phyloP scores from a whole-genome alignment of 305 asterid genomes.

The Fraxinus latifolia region DNA sequence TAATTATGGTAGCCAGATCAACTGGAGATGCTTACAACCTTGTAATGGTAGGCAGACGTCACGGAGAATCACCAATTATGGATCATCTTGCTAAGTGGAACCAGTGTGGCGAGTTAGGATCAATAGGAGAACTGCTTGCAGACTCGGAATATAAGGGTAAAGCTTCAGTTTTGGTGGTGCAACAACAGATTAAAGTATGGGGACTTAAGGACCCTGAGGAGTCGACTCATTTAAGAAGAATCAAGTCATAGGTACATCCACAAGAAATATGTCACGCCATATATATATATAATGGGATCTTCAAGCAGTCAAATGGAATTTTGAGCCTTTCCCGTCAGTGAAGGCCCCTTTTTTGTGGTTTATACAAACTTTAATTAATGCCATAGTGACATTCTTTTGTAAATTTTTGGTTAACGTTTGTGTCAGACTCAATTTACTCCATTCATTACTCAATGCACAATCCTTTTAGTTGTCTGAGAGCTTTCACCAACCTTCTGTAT shows the following conservation, averaged over 20 bases:
- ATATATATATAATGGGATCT: background rate
- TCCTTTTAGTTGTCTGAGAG: background rate
- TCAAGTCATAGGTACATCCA: conserved; percentile 26
- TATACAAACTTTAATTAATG: background rate
- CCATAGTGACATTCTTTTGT: background rate
- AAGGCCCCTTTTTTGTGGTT: background rate
- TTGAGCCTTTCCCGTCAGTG: background rate
- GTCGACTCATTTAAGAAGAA: conserved; percentile 59
- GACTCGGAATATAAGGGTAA: conserved; percentile 41
- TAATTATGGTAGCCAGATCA: conserved; percentile 37
- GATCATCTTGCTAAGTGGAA: conserved; percentile 41
- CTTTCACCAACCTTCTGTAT: background rate
- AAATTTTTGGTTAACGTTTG: background rate
- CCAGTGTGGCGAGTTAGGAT: conserved; percentile 52
- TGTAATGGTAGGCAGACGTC: conserved; percentile 56
- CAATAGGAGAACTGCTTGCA: conserved; percentile 48
- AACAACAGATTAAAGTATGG: conserved; percentile 70
- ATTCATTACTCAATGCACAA: background rate
- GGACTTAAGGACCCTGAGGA: conserved; percentile 68
- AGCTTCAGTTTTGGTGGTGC: conserved; percentile 54
- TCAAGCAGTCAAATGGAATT: background rate
- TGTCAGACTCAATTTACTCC: background rate
- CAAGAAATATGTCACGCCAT: background rate
- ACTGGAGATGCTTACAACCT: conserved; percentile 38
- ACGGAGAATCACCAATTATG: conserved; percentile 43